These are phyloP conservation scores for Suillus sp. DNA, from an alignment of 768 basidiomycete genomes.

Conservation along the genomic window DNA sequence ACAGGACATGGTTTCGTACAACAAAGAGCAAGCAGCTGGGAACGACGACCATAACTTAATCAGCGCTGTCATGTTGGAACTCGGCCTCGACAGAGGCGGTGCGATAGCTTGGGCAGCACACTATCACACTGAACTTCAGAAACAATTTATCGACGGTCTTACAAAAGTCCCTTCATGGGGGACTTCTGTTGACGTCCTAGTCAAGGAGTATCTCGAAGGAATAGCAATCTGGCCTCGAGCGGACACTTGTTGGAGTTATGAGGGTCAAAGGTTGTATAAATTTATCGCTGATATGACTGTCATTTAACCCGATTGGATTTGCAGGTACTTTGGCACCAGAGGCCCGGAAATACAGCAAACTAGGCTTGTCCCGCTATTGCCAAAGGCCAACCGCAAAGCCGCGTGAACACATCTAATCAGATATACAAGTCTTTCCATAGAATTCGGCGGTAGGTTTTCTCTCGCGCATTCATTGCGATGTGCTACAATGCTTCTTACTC, in stretches of 20 bases:
- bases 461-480: neutral
- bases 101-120: constrained; percentile 31
- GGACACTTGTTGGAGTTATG: constrained; percentile 34
- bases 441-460: neutral
- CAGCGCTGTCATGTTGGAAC: constrained; percentile 35
- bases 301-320: neutral
- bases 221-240: constrained; percentile 31
- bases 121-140: constrained; percentile 17
- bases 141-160: constrained; percentile 25
- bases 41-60: constrained; percentile 36
- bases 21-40: constrained; percentile 36
- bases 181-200: constrained; percentile 24
- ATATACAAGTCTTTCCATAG: neutral
- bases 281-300: neutral
- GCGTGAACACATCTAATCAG: neutral
- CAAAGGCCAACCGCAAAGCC: constrained; percentile 1
- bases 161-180: constrained; percentile 32
- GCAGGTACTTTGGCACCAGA: constrained; percentile 32
- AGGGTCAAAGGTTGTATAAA: constrained; percentile 14
- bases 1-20: constrained; percentile 41
- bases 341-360: constrained; percentile 28
- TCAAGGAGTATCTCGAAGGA: constrained; percentile 28
- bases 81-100: constrained; percentile 24
- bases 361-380: constrained; percentile 16
- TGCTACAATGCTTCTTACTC: neutral